Percentiles rank a stretch among this genome's conserved stretches.
Evolutionary conservation across 148 eudicot species (phyloP).

Genomic region (Rhododendron griersonianum): DNA sequence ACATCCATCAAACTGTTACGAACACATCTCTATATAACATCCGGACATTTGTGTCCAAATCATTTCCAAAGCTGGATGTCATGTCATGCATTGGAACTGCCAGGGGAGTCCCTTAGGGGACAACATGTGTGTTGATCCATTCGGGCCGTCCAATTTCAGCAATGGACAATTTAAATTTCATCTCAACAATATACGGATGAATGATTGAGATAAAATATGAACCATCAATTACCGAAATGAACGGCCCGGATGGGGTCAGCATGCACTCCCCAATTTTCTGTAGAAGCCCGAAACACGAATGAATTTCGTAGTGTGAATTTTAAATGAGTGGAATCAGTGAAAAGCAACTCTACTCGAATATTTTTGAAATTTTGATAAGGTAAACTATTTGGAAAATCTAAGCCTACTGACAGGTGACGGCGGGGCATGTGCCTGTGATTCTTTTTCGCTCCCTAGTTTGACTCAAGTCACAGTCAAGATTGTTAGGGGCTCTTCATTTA

Average conservation of each 20-base stretch:
- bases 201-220: too few relatives aligned
- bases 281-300: neutral
- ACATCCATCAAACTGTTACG: neutral
- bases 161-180: too few relatives aligned
- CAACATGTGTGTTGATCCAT: too few relatives aligned
- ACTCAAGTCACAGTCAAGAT: neutral
- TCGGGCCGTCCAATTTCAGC: too few relatives aligned
- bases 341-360: neutral
- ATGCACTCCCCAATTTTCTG: too few relatives aligned
- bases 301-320: neutral
- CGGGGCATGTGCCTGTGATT: neutral
- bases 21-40: neutral
- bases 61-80: neutral
- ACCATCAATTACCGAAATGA: too few relatives aligned
- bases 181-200: too few relatives aligned
- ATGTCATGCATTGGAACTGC: neutral
- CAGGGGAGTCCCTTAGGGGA: too few relatives aligned
- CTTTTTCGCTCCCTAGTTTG: neutral
- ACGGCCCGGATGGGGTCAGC: too few relatives aligned
- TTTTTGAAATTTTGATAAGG: neutral
- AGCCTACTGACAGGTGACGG: neutral
- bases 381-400: neutral
- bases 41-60: neutral
- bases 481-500: neutral
- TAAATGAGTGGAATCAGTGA: neutral